phyloP scores from a whole-genome alignment of 495 filamentous ascomycete species.

The Aspergillus asperescens region DNA sequence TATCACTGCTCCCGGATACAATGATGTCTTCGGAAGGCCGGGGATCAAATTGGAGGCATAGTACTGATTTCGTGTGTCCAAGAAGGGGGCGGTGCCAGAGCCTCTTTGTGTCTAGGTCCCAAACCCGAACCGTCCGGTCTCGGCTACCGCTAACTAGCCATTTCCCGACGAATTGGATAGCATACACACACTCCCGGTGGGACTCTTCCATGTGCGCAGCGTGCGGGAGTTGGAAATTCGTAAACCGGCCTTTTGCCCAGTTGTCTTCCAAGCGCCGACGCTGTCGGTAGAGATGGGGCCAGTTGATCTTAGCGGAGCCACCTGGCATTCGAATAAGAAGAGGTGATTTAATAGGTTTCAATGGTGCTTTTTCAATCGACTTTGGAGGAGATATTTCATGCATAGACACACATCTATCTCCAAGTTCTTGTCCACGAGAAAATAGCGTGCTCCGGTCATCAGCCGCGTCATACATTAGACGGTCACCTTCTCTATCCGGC shows the following conservation, averaged over 20 bases:
- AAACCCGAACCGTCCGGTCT: constrained; percentile 82
- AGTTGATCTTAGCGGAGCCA: constrained; percentile 37
- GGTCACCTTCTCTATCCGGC: constrained; percentile 45
- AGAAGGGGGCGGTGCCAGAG: constrained; percentile 63
- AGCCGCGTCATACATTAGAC: constrained; percentile 43
- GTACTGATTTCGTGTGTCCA: constrained; percentile 79
- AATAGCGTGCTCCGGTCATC: constrained; percentile 18
- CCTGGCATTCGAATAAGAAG: constrained; percentile 32
- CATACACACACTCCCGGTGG: constrained; percentile 91
- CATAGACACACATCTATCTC: neutral
- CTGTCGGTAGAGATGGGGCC: constrained; percentile 80
- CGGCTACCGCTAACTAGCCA: constrained; percentile 92
- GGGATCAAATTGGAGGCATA: constrained; percentile 97
- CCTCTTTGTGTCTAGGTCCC: constrained; percentile 79
- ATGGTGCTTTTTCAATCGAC: constrained; percentile 8
- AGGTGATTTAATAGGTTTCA: constrained; percentile 26
- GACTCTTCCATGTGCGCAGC: constrained; percentile 74
- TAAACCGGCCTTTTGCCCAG: constrained; percentile 76
- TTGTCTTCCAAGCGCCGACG: constrained; percentile 80
- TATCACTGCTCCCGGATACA: constrained; percentile 89
- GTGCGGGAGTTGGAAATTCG: constrained; percentile 86
- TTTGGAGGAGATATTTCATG: constrained; percentile 9
- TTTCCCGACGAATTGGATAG: constrained; percentile 77
- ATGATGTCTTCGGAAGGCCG: constrained; percentile 83
- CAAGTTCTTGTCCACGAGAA: constrained; percentile 6